Evolutionary conservation across 352 stramenopile species (phyloP).

Genomic region (Pythium folliculosum): DNA sequence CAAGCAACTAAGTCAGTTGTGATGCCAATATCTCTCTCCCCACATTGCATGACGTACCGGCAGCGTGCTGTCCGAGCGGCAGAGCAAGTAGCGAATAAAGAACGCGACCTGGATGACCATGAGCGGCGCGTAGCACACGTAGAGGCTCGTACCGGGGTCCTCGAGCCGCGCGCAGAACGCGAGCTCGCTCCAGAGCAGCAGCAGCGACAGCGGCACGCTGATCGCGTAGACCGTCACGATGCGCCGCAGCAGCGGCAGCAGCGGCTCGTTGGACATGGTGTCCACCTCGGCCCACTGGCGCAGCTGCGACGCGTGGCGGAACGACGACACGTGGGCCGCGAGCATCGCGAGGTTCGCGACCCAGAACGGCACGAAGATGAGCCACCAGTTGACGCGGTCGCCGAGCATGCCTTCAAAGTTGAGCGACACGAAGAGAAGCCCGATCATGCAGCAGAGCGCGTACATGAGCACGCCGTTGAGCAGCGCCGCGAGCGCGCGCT

Average conservation of each 20-base stretch:
- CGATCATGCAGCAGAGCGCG: constrained; percentile 70
- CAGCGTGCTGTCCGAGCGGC: constrained; percentile 71
- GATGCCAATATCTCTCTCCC: no score
- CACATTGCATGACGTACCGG: constrained; percentile 67
- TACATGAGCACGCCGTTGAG: constrained; percentile 81
- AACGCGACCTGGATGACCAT: constrained; percentile 84
- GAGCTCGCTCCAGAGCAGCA: constrained; percentile 82
- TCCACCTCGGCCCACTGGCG: constrained; percentile 79
- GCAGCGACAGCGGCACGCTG: constrained; percentile 62
- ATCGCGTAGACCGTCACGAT: constrained; percentile 80
- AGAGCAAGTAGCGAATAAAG: constrained; percentile 81
- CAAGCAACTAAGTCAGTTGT: constrained; percentile 5
- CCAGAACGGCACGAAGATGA: constrained; percentile 83
- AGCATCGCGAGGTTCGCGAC: constrained; percentile 66
- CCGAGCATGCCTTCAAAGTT: constrained; percentile 80
- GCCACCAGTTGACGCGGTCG: constrained; percentile 72
- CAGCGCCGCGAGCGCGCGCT: constrained; percentile 71
- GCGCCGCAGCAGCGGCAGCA: constrained; percentile 71
- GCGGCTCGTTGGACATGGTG: constrained; percentile 78
- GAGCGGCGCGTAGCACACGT: constrained; percentile 77
- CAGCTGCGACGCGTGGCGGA: constrained; percentile 66
- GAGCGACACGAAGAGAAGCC: constrained; percentile 68
- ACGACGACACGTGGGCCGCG: constrained; percentile 59
- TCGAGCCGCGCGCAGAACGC: constrained; percentile 78
- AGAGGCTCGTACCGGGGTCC: constrained; percentile 58